A percentile compares a stretch with the other conserved stretches of the same genome.
These are phyloP conservation scores for Saccharum hybrid DNA, from an alignment of 202 grass and related monocot genomes.

Conservation along the genomic window DNA sequence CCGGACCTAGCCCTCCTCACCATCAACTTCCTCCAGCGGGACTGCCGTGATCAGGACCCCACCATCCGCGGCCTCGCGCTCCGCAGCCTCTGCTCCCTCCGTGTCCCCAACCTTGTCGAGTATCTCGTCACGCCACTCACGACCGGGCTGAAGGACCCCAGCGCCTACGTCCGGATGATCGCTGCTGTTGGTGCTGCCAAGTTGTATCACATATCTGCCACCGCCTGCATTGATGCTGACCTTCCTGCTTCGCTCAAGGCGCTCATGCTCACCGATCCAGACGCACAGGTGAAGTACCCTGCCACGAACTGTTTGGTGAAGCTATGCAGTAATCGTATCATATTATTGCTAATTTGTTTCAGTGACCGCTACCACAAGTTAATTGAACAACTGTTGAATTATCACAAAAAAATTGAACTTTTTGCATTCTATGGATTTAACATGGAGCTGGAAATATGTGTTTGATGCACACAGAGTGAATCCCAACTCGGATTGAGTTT, in stretches of 20 bases:
- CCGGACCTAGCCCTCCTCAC: slow-evolving; percentile 96
- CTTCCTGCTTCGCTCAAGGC: slow-evolving; percentile 82
- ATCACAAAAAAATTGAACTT: neutral
- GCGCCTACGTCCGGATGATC: slow-evolving; percentile 85
- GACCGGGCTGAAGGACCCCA: slow-evolving; percentile 83
- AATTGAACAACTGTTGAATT: slow-evolving; percentile 3
- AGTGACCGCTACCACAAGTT: neutral
- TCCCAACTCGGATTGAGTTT: slow-evolving; percentile 13
- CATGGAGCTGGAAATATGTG: slow-evolving; percentile 21
- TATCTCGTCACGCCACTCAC: slow-evolving; percentile 88
- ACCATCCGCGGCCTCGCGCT: slow-evolving; percentile 97
- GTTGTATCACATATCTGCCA: slow-evolving; percentile 90
- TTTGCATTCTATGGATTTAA: slow-evolving; percentile 33
- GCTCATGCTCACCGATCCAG: slow-evolving; percentile 88
- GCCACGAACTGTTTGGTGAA: slow-evolving; percentile 8
- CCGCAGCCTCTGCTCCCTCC: slow-evolving; percentile 94
- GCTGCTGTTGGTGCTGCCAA: slow-evolving; percentile 81
- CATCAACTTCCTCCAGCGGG: slow-evolving; percentile 98
- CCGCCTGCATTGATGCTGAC: slow-evolving; percentile 88
- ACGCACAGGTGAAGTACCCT: slow-evolving; percentile 82
- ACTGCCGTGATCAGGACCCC: slow-evolving; percentile 94
- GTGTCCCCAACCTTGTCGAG: slow-evolving; percentile 92
- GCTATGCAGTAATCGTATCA: neutral
- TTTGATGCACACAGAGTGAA: neutral
- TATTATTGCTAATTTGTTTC: neutral